These are phyloP conservation scores for Geotrichum phurueaensis DNA, from an alignment of 1,139 yeast species.

Conservation along the genomic window DNA sequence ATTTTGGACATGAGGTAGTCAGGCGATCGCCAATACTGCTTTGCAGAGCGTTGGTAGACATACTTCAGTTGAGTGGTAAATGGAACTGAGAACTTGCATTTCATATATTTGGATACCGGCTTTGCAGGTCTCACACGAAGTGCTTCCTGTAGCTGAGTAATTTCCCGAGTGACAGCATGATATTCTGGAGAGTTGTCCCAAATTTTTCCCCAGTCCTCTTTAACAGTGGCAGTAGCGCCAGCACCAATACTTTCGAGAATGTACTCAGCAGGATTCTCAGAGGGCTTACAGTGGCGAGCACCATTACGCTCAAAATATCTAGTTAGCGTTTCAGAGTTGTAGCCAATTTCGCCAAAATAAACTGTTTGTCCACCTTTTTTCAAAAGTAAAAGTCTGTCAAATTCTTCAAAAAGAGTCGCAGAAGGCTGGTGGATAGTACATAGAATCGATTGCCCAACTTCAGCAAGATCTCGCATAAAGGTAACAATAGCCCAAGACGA, in stretches of 20 bases:
- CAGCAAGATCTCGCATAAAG: constrained; percentile 57
- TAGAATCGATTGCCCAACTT: constrained; percentile 71
- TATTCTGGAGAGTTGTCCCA: constrained; percentile 56
- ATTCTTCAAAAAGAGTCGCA: constrained; percentile 63
- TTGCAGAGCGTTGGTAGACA: constrained; percentile 36
- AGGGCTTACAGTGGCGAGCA: constrained; percentile 52
- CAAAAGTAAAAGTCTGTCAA: constrained; percentile 63
- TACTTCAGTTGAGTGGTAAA: constrained; percentile 34
- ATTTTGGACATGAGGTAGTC: constrained; percentile 23
- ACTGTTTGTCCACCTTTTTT: constrained; percentile 70
- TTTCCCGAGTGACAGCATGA: constrained; percentile 33
- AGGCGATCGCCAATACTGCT: constrained; percentile 42
- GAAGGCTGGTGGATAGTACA: constrained; percentile 81
- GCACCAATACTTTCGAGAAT: constrained; percentile 72
- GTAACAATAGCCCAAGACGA: constrained; percentile 61
- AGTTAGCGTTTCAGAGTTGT: constrained; percentile 51
- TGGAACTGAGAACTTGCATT: constrained; percentile 28
- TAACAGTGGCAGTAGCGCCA: constrained; percentile 63
- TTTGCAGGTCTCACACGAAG: constrained; percentile 26
- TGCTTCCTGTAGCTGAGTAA: constrained; percentile 39
- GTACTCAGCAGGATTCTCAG: constrained; percentile 75
- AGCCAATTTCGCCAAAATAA: constrained; percentile 71
- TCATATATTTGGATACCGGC: constrained; percentile 22
- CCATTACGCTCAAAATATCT: constrained; percentile 66
- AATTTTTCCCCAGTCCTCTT: constrained; percentile 54